phyloP scores from a whole-genome alignment of 164 flowering plant species.

The Liriodendron chinense region DNA sequence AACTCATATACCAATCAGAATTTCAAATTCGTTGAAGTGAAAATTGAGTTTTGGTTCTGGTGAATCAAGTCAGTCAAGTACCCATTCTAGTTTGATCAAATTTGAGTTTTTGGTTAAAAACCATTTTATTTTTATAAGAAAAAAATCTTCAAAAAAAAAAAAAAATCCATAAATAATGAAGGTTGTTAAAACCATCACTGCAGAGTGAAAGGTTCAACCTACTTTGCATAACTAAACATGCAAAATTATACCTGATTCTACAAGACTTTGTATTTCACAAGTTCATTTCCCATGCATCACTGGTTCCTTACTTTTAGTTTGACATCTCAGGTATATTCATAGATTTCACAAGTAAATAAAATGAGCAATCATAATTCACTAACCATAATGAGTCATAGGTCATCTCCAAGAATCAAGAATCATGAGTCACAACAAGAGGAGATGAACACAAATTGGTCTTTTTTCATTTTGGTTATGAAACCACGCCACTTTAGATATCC shows the following conservation, averaged over 20 bases:
- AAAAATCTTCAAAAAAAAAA: too few relatives aligned
- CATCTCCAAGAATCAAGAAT: background rate
- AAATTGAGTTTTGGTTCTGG: background rate
- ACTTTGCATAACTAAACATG: background rate
- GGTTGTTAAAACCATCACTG: too few relatives aligned
- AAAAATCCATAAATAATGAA: too few relatives aligned
- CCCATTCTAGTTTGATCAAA: background rate
- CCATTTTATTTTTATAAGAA: too few relatives aligned
- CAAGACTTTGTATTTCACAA: background rate
- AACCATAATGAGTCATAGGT: background rate
- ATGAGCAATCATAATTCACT: background rate
- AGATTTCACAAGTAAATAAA: background rate
- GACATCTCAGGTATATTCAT: too few relatives aligned
- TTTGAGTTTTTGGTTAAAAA: too few relatives aligned
- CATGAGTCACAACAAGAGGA: background rate
- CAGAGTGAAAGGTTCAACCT: background rate
- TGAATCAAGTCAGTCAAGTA: background rate
- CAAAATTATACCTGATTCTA: background rate
- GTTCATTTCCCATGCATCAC: background rate
- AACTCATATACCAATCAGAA: background rate
- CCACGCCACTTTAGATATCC: background rate
- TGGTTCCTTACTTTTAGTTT: background rate
- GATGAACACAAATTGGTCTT: background rate
- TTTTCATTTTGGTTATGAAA: background rate
- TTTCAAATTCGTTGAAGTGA: background rate